A percentile compares a stretch with the other conserved stretches of the same genome.
phyloP scores from a whole-genome alignment of 768 basidiomycete species.

The Hypholoma fasciculare region DNA sequence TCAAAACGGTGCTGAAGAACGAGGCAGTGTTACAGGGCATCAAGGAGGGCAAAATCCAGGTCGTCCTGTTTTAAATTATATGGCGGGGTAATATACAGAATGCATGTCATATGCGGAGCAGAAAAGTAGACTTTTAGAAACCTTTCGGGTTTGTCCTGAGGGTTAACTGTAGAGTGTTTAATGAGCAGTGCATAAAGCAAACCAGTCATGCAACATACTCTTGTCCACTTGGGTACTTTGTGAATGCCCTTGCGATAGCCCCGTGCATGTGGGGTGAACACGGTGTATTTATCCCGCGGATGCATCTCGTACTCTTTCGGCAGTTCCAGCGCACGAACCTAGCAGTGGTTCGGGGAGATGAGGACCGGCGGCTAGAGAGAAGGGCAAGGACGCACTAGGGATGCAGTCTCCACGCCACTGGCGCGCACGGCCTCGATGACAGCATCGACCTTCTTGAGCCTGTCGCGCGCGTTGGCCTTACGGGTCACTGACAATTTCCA shows the following conservation, averaged over 20 bases:
- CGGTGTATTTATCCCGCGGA: conserved; percentile 93
- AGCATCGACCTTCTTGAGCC: conserved; percentile 90
- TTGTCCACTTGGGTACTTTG: conserved; percentile 96
- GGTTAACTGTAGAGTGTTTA: conserved; percentile 57
- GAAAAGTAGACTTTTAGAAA: conserved; percentile 53
- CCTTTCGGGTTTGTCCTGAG: conserved; percentile 88
- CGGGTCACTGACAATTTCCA: conserved; percentile 91
- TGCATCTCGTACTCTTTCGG: conserved; percentile 96
- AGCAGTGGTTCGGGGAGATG: not conserved
- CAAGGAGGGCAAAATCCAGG: conserved; percentile 68
- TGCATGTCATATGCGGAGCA: conserved; percentile 4
- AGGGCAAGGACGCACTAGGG: conserved; percentile 59
- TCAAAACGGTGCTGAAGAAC: conserved; percentile 69
- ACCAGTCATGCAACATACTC: conserved; percentile 50
- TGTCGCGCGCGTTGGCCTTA: conserved; percentile 86
- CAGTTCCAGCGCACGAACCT: conserved; percentile 76
- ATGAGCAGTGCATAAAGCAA: not conserved
- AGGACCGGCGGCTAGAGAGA: not conserved
- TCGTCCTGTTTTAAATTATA: conserved; percentile 70
- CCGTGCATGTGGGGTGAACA: conserved; percentile 65
- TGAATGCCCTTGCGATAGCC: conserved; percentile 95
- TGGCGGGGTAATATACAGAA: conserved; percentile 20
- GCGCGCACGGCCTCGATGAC: conserved; percentile 87
- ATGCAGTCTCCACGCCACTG: conserved; percentile 76
- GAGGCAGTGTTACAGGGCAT: conserved; percentile 62